Evolutionary conservation across 345 rosid genomes (phyloP), one percentile per base, ranked within the genome.

Genomic region (Alliaria petiolata): DNA sequence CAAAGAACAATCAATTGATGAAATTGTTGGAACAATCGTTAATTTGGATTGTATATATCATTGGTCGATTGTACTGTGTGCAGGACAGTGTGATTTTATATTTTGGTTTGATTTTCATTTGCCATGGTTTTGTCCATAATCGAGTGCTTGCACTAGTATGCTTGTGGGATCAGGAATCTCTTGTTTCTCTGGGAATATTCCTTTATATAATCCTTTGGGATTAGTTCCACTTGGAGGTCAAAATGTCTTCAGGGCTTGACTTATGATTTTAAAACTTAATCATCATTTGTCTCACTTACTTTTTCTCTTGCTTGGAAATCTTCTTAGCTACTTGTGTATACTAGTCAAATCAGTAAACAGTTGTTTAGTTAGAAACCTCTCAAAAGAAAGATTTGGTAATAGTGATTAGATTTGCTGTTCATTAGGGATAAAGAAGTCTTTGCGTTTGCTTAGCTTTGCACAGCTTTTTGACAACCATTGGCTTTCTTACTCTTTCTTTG

Each of bases 111-210:
- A 9, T 40, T 26, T 40, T 7, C 31, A 43, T 45, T 69, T 57
- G 36, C 74, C 25, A 45, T 57, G 53, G 57, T 63, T n/a, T 54
- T 63, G 25, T 69, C 46, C 26, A 15, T 10, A 44, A 33, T 33
- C 2, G 30, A 6, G 54, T 55, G 0, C 4, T 68, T 55, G 63
- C 20, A 28, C 5, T 28, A 39, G 8, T 33, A 33, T 58, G 35
- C 11, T 56, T 44, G 15, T 40, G 55, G 45, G 19, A 52, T 43
- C 1, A 45, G 65, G 76, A 20, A 39, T 71, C 76, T 61, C 38
- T 72, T 64, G 64, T 64, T 43, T 53, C 38, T 11, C 36, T 42
- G 39, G 34, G 77, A 74, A 74, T 74, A 74, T 67, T 74, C 68
- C 49, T 39, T 56, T 56, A 34, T 64, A 34, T 13, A 63, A 15